These are phyloP conservation scores for Fusarium scirpi DNA, from an alignment of 2,329 filamentous ascomycete genomes.

Conservation along the genomic window DNA sequence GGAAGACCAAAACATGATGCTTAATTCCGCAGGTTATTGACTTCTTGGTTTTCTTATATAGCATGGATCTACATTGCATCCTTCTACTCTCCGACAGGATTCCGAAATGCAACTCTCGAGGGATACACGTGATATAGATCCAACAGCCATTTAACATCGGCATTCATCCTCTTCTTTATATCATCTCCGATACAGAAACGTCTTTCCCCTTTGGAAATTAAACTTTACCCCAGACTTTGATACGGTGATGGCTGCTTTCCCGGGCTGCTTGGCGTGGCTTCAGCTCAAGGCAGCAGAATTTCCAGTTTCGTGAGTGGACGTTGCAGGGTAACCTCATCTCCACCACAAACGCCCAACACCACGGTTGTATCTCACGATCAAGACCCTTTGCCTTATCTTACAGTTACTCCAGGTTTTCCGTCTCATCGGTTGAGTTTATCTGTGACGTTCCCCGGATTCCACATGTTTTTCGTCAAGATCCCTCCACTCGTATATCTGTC, in stretches of 20 bases:
- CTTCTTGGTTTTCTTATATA: neutral
- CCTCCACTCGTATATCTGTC: slow-evolving; percentile 9
- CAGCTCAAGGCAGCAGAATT: slow-evolving; percentile 43
- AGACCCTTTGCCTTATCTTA: slow-evolving; percentile 2
- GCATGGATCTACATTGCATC: slow-evolving; percentile 15
- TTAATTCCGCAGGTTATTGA: neutral
- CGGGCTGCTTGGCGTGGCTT: slow-evolving; percentile 16
- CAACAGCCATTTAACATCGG: neutral
- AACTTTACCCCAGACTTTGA: neutral
- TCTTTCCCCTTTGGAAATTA: neutral
- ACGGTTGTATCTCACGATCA: slow-evolving; percentile 2
- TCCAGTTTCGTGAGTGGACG: slow-evolving; percentile 27
- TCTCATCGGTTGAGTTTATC: neutral
- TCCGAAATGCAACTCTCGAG: neutral
- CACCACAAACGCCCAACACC: slow-evolving; percentile 24
- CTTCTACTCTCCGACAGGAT: neutral
- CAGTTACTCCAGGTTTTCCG: slow-evolving; percentile 13
- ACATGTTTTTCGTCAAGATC: slow-evolving; percentile 25
- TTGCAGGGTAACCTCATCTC: slow-evolving; percentile 29
- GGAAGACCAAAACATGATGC: neutral
- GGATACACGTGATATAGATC: slow-evolving; percentile 4
- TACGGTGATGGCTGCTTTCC: neutral
- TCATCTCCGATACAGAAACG: neutral
- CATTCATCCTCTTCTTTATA: neutral
- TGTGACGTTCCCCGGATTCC: slow-evolving; percentile 27